Evolutionary conservation across 208 protist genomes (phyloP), one percentile per base, ranked within the genome.

Genomic region (Tritrichomonas foetus): DNA sequence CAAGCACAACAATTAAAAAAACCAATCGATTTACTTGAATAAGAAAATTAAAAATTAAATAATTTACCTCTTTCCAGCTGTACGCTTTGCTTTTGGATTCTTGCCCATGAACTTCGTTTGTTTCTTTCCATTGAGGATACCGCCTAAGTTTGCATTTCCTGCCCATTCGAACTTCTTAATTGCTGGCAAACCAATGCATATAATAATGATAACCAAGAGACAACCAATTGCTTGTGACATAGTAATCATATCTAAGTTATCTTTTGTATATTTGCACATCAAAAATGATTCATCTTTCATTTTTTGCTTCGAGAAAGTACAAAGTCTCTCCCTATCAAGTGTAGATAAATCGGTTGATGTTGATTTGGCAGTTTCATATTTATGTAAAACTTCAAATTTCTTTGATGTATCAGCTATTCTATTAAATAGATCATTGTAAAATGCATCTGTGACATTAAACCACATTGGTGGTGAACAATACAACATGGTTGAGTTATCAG

Each of bases 91-190:
- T n/a, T 78, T 78, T 16, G 69, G 33, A 3, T 78, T 14, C 1
- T 36, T 14, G 44, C 69, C 69, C 22, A 78, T 78, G 69, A 78
- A 78, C 5, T n/a, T 14, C 5, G 5, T 61, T 22, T 5, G 11
- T 14, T 78, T 78, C 5, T 78, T 78, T 47, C 33, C 69, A 47
- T 78, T n/a, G 44, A 47, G 22, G 33, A 84, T 22, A n/a, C 74
- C 74, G 33, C 36, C 36, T 1, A 84, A 25, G 3, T 53, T 53
- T 16, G 74, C 74, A 44, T 84, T 53, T 47, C 74, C 74, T 27
- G 74, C 74, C 27, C 36, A 84, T 44, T 84, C 36, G 44, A 84
- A 84, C 53, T 44, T 84, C 74, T 84, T 84, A 44, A 84, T 84
- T 47, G 74, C 74, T n/a, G 74, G 44, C 9, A 84, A 3, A 53